These are phyloP conservation scores for Rhodotorula sp. DNA, from an alignment of 1,284 basidiomycete genomes.

Conservation along the genomic window DNA sequence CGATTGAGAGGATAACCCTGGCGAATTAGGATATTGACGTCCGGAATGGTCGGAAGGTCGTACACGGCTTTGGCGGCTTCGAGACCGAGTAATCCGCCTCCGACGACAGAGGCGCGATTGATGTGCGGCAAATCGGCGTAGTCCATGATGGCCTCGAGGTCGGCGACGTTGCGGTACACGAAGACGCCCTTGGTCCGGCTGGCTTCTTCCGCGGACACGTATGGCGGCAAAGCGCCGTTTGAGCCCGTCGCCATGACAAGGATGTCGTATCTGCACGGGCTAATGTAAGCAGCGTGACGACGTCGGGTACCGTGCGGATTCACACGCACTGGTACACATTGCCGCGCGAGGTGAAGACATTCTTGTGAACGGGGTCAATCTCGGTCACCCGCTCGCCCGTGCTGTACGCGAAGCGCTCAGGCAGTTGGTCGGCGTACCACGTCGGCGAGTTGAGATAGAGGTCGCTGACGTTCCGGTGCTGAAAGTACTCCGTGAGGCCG, in stretches of 20 bases:
- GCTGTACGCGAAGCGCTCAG: slow-evolving; percentile 60
- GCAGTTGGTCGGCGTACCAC: slow-evolving; percentile 65
- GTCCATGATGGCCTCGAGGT: slow-evolving; percentile 64
- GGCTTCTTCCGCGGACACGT: slow-evolving; percentile 56
- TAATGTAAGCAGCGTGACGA: background rate
- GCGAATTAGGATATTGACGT: slow-evolving; percentile 64
- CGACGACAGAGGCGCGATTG: slow-evolving; percentile 62
- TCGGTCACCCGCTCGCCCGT: slow-evolving; percentile 59
- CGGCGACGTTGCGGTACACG: slow-evolving; percentile 70
- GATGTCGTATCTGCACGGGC: slow-evolving; percentile 23
- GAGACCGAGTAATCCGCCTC: slow-evolving; percentile 71
- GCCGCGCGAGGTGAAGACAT: slow-evolving; percentile 58
- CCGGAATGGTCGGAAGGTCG: slow-evolving; percentile 59
- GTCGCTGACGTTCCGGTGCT: slow-evolving; percentile 63
- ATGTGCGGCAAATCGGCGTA: slow-evolving; percentile 59
- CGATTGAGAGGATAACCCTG: slow-evolving; percentile 66
- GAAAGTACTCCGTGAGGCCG: slow-evolving; percentile 59
- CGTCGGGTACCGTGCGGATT: background rate
- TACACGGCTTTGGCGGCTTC: slow-evolving; percentile 73
- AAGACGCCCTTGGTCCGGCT: slow-evolving; percentile 62
- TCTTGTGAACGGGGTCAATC: slow-evolving; percentile 57
- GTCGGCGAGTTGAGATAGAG: slow-evolving; percentile 64
- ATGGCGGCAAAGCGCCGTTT: slow-evolving; percentile 66
- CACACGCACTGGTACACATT: slow-evolving; percentile 51
- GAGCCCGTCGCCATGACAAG: slow-evolving; percentile 67